Base-by-base conservation (phyloP, 225 moss, liverwort and hornwort genomes). In the Lunularia cruciata region DNA sequence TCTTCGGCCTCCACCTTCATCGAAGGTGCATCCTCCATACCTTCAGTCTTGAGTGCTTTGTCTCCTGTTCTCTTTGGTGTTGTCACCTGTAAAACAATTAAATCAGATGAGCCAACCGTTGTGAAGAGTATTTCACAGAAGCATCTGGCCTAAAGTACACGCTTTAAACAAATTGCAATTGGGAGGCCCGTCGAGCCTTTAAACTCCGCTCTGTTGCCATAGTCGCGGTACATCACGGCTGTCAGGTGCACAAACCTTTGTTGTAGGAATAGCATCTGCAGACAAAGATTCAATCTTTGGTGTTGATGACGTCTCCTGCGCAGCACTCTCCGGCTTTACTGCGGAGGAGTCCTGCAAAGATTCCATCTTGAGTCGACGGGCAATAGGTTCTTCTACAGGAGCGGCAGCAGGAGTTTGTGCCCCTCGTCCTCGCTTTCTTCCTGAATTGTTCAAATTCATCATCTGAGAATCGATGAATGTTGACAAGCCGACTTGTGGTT, bases 381-480 rank as follows among this genome's bases (percentile, higher is more conserved):
- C 72, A 3, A 26, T 8, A 49, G 72, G 67, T 58, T 76, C 72
- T 34, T 80, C 80, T 19, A 16, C 55, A 19, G 23, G 2, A 28
- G 67, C 60, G 30, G 59, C 38, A 6, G 35, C 5, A 19, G 58
- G 35, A 33, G 66, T 43, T 47, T 64, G 67, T n/a, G 72, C 76
- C 58, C 70, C 81, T 27, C 81, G 73, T n/a, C 77, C 81, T 57
- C 81, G 69, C 55, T 77, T 81, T 75, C 72, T 77, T 31, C 81
- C 77, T 19, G 53, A n/a, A 40, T 67, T 76, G 58, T 69, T 64
- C 25, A 64, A 47, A n/a, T 60, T 60, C 30, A 33, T 34, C 9
- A 34, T 60, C 57, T 81, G 73, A 39, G 81, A 61, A 22, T 68
- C 60, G 28, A 81, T 71, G 11, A 60, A 65, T 7, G 81, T 73